Evolutionary conservation across 306 rosid species (phyloP).

Genomic region (Rosa rugosa): DNA sequence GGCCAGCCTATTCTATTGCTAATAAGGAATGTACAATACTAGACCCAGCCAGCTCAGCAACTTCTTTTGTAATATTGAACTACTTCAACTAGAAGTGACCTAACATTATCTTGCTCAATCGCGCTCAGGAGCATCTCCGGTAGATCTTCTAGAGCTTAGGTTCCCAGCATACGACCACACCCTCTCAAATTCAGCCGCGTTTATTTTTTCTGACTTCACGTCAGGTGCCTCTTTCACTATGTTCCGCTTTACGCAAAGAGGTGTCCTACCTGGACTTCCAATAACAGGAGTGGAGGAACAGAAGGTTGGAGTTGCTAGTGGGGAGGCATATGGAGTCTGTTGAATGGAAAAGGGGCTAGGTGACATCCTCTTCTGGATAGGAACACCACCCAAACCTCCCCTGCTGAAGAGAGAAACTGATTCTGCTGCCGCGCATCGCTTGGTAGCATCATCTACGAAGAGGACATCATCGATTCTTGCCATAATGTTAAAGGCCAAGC

Average conservation of each 20-base stretch:
- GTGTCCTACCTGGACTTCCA: slow-evolving; percentile 67
- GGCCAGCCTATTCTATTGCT: slow-evolving; percentile 44
- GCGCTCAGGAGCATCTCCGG: slow-evolving; percentile 79
- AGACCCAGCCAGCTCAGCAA: slow-evolving; percentile 24
- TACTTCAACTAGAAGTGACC: slow-evolving; percentile 18
- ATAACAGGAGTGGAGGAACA: slow-evolving; percentile 70
- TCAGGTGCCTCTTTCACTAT: slow-evolving; percentile 32
- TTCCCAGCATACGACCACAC: slow-evolving; percentile 81
- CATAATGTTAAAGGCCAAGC: slow-evolving; percentile 93
- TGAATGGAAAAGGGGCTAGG: slow-evolving; percentile 93
- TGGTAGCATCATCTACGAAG: slow-evolving; percentile 75
- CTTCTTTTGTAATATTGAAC: not conserved
- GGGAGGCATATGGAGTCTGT: slow-evolving; percentile 78
- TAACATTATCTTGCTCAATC: slow-evolving; percentile 35
- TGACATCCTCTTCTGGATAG: slow-evolving; percentile 81
- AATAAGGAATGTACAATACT: slow-evolving; percentile 40
- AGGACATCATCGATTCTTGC: slow-evolving; percentile 92
- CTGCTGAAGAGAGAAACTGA: slow-evolving; percentile 60
- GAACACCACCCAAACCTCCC: slow-evolving; percentile 77
- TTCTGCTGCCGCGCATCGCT: slow-evolving; percentile 65
- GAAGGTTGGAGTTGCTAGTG: slow-evolving; percentile 76
- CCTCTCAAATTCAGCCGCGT: slow-evolving; percentile 54
- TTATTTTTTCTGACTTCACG: slow-evolving; percentile 42
- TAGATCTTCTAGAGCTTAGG: slow-evolving; percentile 65
- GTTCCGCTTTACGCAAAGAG: slow-evolving; percentile 40